Conservation (phyloP, 1,284 basidiomycete species). For the Phellinidium pouzarii region DNA sequence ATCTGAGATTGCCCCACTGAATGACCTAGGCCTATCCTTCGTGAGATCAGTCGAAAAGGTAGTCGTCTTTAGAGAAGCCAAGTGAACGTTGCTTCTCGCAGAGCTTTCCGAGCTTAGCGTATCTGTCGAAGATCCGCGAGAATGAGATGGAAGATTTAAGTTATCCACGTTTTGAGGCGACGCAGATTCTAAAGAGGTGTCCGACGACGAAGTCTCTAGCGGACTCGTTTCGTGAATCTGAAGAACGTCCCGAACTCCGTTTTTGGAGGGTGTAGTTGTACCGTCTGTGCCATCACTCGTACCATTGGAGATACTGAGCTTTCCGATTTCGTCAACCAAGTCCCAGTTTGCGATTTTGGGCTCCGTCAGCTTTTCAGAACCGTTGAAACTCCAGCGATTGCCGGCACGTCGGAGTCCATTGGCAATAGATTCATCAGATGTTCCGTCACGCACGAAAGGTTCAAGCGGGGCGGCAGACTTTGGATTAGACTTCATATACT, state of each 20-base stretch:
- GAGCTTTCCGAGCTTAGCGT: slow-evolving; percentile 51
- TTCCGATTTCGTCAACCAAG: slow-evolving; percentile 63
- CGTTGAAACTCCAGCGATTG: slow-evolving; percentile 57
- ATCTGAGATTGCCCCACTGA: slow-evolving; percentile 65
- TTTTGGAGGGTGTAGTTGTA: slow-evolving; percentile 59
- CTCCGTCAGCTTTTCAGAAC: slow-evolving; percentile 56
- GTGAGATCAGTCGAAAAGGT: slow-evolving; percentile 44
- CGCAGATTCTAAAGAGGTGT: slow-evolving; percentile 56
- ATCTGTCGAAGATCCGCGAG: slow-evolving; percentile 71
- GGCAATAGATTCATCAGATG: slow-evolving; percentile 21
- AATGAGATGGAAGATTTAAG: slow-evolving; percentile 54
- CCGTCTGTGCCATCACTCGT: slow-evolving; percentile 44
- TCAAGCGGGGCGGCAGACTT: slow-evolving; percentile 24
- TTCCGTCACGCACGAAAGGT: slow-evolving; percentile 32
- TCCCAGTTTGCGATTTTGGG: slow-evolving; percentile 55
- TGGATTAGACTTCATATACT: slow-evolving; percentile 18
- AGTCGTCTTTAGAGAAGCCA: slow-evolving; percentile 41
- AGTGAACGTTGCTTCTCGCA: slow-evolving; percentile 46
- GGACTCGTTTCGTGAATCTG: slow-evolving; percentile 61
- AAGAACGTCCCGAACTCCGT: slow-evolving; percentile 39
- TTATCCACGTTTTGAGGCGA: slow-evolving; percentile 63
- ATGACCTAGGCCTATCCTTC: slow-evolving; percentile 72
- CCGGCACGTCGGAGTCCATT: slow-evolving; percentile 18
- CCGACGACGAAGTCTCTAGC: slow-evolving; percentile 57
- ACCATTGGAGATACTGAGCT: slow-evolving; percentile 57